Evolutionary conservation across 371 early-diverging fungal genomes (phyloP).

Genomic region (Catenaria anguillulae): DNA sequence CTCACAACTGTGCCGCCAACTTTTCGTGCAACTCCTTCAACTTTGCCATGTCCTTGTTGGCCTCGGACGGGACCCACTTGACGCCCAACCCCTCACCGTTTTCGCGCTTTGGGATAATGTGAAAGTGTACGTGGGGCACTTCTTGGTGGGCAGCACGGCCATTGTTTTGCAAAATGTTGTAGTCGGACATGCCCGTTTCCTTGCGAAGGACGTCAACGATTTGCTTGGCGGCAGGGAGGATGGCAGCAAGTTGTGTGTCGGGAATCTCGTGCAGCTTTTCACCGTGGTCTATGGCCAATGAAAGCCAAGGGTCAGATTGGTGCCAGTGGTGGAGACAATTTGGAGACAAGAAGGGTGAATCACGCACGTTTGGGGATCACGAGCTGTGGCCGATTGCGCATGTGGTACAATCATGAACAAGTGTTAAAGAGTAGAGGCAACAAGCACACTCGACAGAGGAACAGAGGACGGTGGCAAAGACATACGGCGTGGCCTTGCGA

Average conservation of each 20-base stretch:
- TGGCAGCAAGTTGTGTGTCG: constrained; percentile 63
- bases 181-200: constrained; percentile 25
- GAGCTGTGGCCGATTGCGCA: constrained; percentile 38
- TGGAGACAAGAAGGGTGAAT: not conserved
- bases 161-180: constrained; percentile 89
- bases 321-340: not conserved
- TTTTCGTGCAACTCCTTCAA: constrained; percentile 30
- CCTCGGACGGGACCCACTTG: constrained; percentile 34
- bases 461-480: not conserved
- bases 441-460: too few species aligned
- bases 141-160: constrained; percentile 56
- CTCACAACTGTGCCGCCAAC: constrained; percentile 8
- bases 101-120: constrained; percentile 64
- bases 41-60: constrained; percentile 24
- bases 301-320: not conserved
- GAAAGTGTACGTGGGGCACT: constrained; percentile 83
- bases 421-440: too few species aligned
- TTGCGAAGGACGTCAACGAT: constrained; percentile 34
- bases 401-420: too few species aligned
- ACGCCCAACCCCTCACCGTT: constrained; percentile 49
- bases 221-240: constrained; percentile 74
- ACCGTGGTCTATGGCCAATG: constrained; percentile 56
- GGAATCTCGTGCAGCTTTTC: constrained; percentile 75
- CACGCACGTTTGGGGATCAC: constrained; percentile 74
- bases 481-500: constrained; percentile 63